phyloP scores from a whole-genome alignment of 768 basidiomycete species.

The Austroboletus eburneus region DNA sequence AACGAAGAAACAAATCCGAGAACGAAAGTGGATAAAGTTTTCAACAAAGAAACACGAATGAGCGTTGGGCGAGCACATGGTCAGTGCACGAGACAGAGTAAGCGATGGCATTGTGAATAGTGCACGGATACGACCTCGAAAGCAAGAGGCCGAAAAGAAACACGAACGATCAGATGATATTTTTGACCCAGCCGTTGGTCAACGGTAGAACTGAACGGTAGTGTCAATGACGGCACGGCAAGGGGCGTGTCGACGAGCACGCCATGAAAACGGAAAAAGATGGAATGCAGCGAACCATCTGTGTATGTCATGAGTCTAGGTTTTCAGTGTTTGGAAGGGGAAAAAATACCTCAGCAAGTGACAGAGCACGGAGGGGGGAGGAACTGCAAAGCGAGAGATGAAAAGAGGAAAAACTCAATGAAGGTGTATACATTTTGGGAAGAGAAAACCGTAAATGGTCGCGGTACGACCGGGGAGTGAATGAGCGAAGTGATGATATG shows the following conservation, averaged over 20 bases:
- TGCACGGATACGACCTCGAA: background rate
- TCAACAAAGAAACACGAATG: background rate
- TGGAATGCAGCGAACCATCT: constrained; percentile 3
- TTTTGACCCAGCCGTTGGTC: constrained; percentile 1
- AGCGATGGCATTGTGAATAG: background rate
- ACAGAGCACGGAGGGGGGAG: too few species aligned
- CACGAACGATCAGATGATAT: too few species aligned
- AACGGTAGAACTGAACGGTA: background rate
- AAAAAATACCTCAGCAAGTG: constrained; percentile 14
- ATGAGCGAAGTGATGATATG: constrained; percentile 5
- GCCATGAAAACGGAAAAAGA: constrained; percentile 2
- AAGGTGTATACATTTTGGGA: constrained; percentile 1
- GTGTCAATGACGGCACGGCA: background rate
- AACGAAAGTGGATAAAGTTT: background rate
- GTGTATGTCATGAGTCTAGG: background rate
- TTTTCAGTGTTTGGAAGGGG: background rate
- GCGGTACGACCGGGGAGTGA: background rate
- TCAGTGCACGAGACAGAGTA: constrained; percentile 2
- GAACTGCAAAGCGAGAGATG: background rate
- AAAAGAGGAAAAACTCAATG: background rate
- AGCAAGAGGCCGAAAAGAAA: background rate
- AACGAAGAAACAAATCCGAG: background rate
- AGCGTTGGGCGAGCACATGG: background rate
- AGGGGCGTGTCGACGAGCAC: background rate
- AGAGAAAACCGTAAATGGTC: background rate